Evolutionary conservation across 768 basidiomycete genomes (phyloP).

Genomic region (Lactifluus rugatus): DNA sequence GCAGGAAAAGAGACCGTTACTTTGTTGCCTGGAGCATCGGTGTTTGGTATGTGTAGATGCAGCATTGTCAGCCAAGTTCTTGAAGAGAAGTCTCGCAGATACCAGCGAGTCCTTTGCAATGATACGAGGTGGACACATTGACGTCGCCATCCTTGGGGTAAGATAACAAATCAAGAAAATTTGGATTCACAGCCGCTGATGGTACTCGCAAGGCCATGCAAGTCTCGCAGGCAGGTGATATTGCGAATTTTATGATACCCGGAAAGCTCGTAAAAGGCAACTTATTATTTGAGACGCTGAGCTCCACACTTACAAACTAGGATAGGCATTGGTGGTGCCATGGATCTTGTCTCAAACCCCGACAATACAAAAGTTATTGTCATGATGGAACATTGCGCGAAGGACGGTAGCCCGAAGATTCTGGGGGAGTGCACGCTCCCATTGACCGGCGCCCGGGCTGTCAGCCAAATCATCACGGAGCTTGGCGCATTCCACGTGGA

Average conservation of each 20-base stretch:
- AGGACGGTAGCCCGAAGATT: conserved; percentile 85
- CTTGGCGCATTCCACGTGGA: conserved; percentile 87
- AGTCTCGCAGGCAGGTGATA: conserved; percentile 86
- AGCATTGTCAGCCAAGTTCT: background rate
- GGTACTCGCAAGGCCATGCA: conserved; percentile 68
- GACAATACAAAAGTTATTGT: conserved; percentile 90
- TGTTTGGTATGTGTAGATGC: conserved; percentile 56
- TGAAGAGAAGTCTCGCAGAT: conserved; percentile 35
- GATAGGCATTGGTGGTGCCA: conserved; percentile 86
- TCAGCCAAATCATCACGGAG: conserved; percentile 90
- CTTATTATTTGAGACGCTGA: background rate
- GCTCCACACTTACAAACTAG: background rate
- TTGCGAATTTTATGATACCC: conserved; percentile 98
- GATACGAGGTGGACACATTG: conserved; percentile 95
- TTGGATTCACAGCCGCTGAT: conserved; percentile 1
- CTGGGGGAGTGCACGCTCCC: conserved; percentile 74
- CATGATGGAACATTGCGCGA: conserved; percentile 84
- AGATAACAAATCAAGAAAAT: conserved; percentile 24
- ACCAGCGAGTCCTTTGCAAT: conserved; percentile 93
- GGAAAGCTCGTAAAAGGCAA: conserved; percentile 81
- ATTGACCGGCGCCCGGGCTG: conserved; percentile 77
- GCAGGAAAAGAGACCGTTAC: conserved; percentile 95
- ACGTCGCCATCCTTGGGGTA: conserved; percentile 89
- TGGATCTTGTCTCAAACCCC: conserved; percentile 95
- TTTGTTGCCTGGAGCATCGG: conserved; percentile 79